Percentiles rank a stretch among this genome's conserved stretches.
phyloP scores from a whole-genome alignment of 192 early-diverging fungal genomes.

The Linnemannia hyalina region DNA sequence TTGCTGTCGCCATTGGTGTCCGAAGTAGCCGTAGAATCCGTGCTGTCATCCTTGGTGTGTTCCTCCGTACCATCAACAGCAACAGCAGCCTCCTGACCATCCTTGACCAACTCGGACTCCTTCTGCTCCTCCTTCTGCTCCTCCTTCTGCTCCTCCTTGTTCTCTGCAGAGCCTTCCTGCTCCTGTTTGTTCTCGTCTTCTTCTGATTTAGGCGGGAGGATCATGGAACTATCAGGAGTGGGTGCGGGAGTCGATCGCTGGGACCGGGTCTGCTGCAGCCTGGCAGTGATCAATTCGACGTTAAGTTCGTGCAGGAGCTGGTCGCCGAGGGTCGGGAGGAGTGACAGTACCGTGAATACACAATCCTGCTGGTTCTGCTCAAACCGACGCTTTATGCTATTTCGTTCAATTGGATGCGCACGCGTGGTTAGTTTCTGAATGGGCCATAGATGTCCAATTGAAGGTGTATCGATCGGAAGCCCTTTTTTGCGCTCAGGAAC shows the following conservation, averaged over 20 bases:
- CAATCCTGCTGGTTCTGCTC: slow-evolving; percentile 97
- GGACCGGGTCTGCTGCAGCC: slow-evolving; percentile 70
- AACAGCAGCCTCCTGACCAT: neutral
- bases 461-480: too few relatives aligned
- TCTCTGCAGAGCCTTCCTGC: slow-evolving; percentile 4
- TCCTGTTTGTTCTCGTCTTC: slow-evolving; percentile 11
- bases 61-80: slow-evolving; percentile 5
- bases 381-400: slow-evolving; percentile 88
- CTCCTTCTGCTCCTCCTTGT: slow-evolving; percentile 6
- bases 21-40: neutral
- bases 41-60: neutral
- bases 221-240: slow-evolving; percentile 48
- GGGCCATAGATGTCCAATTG: too few relatives aligned
- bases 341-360: slow-evolving; percentile 83
- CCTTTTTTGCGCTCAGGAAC: neutral
- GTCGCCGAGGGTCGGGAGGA: slow-evolving; percentile 85
- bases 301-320: slow-evolving; percentile 82
- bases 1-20: slow-evolving; percentile 8
- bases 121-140: slow-evolving; percentile 11
- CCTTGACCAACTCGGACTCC: too few relatives aligned
- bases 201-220: slow-evolving; percentile 38
- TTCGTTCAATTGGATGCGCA: slow-evolving; percentile 10
- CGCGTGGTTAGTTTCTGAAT: too few relatives aligned
- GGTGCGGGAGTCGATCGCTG: slow-evolving; percentile 42
- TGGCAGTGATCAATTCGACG: slow-evolving; percentile 79